Conservation (phyloP, 495 filamentous ascomycete species). For the Aspergillus ellipticus region DNA sequence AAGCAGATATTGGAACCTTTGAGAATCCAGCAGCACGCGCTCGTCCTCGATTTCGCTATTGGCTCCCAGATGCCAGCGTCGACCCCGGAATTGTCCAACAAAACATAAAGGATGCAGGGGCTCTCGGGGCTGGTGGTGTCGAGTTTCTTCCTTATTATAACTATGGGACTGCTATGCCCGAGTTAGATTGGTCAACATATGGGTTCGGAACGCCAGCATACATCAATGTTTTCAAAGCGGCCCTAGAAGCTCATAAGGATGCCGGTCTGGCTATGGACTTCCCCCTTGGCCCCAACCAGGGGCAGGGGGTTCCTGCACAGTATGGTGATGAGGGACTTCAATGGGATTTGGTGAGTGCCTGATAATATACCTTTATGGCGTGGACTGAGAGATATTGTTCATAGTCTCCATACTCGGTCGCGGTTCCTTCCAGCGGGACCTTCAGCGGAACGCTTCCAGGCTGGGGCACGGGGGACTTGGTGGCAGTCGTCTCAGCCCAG, state of each 20-base stretch:
- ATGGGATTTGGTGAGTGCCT: constrained; percentile 34
- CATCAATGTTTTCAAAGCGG: constrained; percentile 31
- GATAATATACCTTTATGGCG: not conserved
- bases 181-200: constrained; percentile 42
- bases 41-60: constrained; percentile 31
- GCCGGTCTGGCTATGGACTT: constrained; percentile 44
- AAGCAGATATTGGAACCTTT: constrained; percentile 30
- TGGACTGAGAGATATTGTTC: not conserved
- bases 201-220: constrained; percentile 46
- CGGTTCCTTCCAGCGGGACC: constrained; percentile 18
- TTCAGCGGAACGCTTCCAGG: constrained; percentile 34
- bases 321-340: constrained; percentile 27
- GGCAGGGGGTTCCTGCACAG: constrained; percentile 44
- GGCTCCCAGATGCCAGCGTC: constrained; percentile 44
- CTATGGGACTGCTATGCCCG: constrained; percentile 24
- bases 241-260: constrained; percentile 34
- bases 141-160: constrained; percentile 42
- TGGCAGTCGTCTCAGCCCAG: constrained; percentile 28
- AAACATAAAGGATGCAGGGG: constrained; percentile 32
- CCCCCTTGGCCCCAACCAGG: constrained; percentile 46
- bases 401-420: constrained; percentile 20
- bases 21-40: constrained; percentile 17
- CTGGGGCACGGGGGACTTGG: constrained; percentile 35
- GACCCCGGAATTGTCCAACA: constrained; percentile 21
- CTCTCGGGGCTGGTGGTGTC: constrained; percentile 37